These are phyloP conservation scores for Fraxinus excelsior DNA, from an alignment of 257 asterid genomes.

Conservation along the genomic window DNA sequence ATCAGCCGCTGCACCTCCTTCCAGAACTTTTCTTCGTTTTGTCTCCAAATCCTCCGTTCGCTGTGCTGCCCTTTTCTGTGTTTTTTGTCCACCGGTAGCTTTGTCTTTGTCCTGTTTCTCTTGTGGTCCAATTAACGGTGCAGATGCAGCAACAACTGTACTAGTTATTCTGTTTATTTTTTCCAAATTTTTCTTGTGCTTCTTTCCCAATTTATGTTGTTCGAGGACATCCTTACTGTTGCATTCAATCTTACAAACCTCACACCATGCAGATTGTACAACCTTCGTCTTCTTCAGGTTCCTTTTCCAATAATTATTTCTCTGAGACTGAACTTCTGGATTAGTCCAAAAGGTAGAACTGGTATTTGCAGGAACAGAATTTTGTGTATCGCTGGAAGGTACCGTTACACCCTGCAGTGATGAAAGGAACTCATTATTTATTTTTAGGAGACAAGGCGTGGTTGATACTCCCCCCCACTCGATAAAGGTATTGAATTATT, in stretches of 20 bases:
- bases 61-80: slow-evolving; percentile 44
- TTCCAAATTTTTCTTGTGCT: slow-evolving; percentile 62
- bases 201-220: slow-evolving; percentile 62
- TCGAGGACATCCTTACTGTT: slow-evolving; percentile 61
- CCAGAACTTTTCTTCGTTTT: slow-evolving; percentile 57
- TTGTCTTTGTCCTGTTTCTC: slow-evolving; percentile 46
- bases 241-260: slow-evolving; percentile 61
- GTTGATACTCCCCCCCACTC: neutral
- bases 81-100: slow-evolving; percentile 29
- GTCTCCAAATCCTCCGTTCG: slow-evolving; percentile 53
- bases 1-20: slow-evolving; percentile 64
- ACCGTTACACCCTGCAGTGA: slow-evolving; percentile 29
- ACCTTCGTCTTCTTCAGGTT: slow-evolving; percentile 48
- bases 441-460: neutral
- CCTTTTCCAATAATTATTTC: slow-evolving; percentile 24
- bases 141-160: slow-evolving; percentile 12
- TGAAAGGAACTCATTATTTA: neutral
- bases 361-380: slow-evolving; percentile 10
- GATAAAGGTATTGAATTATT: neutral
- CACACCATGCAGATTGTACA: slow-evolving; percentile 70
- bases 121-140: slow-evolving; percentile 48
- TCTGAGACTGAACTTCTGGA: slow-evolving; percentile 31
- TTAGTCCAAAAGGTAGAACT: slow-evolving; percentile 22
- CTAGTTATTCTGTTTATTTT: slow-evolving; percentile 33
- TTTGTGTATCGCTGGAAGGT: slow-evolving; percentile 16